phyloP scores from a whole-genome alignment of 1,284 basidiomycete species.

The Malassezia sympodialis region DNA sequence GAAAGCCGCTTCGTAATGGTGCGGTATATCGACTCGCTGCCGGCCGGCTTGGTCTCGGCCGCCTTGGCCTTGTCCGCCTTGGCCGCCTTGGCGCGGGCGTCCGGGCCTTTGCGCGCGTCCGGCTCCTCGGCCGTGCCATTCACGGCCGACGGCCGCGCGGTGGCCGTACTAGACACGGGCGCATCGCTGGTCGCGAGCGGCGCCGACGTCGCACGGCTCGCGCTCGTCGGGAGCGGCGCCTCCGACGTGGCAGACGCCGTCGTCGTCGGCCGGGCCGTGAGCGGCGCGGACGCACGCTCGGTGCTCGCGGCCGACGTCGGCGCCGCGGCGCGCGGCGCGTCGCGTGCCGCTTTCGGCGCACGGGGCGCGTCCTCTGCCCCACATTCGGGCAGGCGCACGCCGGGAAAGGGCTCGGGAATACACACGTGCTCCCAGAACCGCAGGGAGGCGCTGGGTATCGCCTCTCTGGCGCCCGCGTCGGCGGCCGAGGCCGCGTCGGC shows the following conservation, averaged over 20 bases:
- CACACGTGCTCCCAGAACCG: neutral
- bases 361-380: neutral
- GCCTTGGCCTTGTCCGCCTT: neutral
- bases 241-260: neutral
- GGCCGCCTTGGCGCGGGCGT: neutral
- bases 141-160: neutral
- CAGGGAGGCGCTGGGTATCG: no score
- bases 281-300: neutral
- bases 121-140: neutral
- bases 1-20: slow-evolving; percentile 87
- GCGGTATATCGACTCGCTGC: slow-evolving; percentile 73
- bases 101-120: neutral
- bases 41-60: neutral
- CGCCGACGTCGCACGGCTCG: no score
- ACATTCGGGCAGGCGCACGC: neutral
- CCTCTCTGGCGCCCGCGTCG: neutral
- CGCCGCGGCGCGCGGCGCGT: neutral
- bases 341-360: neutral
- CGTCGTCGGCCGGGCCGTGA: neutral
- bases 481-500: neutral
- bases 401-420: neutral
- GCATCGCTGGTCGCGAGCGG: no score
- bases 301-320: neutral
- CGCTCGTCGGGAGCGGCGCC: neutral
- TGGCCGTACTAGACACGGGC: neutral